Evolutionary conservation across 2,329 filamentous ascomycete species (phyloP), one percentile per base, ranked within the genome.

Genomic region (Dactylellina drechsleri): DNA sequence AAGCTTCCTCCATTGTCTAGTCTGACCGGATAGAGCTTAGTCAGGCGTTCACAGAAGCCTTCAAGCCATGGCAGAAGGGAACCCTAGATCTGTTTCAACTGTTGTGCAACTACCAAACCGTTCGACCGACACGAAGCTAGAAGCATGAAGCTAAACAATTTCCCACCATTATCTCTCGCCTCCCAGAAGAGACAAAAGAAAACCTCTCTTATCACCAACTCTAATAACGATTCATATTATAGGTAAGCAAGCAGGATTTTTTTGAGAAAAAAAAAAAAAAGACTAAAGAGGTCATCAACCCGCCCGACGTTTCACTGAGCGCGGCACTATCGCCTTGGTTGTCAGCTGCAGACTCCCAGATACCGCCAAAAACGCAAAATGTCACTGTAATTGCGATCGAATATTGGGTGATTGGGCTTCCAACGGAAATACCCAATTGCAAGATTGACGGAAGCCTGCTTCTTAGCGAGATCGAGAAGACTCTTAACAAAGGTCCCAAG

Each of bases 121-220:
- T 60, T 73, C 60, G 52, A 61, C 61, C 49, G 68, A 56, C 60
- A 60, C 68, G 68, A 66, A 66, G 57, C 61, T 60, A 66, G 52
- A 36, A 60, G 68, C 68, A 73, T 73, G 61, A 41, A 66, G 68
- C 68, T 73, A 73, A 73, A 65, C 18, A 12, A 18, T 18, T 36
- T 47, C 40, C 47, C 50, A 70, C 57, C 66, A 70, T 62, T 70
- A 70, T 70, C 66, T 70, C 41, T 70, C 15, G 47, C 41, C 53
- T 20, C 40, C 68, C 28, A 47, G 31, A 66, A 36, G 31, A 36
- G 31, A 36, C 6, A 36, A 7, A 7, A 36, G 31, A 73, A 54
- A 61, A 66, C 47, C 49, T 56, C 57, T 73, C 68, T 73, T 73
- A 73, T 73, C 68, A 54, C 68, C 54, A 73, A 66, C 56, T 36